These are phyloP conservation scores for Asterionellopsis glacialis DNA, from an alignment of 108 stramenopile genomes.

Conservation along the genomic window DNA sequence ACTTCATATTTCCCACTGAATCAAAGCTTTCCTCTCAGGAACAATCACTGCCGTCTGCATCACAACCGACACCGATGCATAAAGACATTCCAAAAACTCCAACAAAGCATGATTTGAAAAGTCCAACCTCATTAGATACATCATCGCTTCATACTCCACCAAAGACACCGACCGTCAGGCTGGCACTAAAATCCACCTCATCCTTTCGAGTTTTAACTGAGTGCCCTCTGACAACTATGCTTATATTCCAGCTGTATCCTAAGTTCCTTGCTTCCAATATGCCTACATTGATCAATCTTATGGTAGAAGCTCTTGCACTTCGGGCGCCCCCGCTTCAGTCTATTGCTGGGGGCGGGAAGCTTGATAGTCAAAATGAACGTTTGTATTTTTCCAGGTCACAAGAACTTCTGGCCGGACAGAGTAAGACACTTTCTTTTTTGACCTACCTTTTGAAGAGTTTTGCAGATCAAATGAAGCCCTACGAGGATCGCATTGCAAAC, in stretches of 20 bases:
- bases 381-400: constrained; percentile 48
- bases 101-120: neutral
- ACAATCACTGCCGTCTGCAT: too few relatives aligned
- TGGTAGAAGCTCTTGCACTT: constrained; percentile 87
- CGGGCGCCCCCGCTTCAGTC: constrained; percentile 48
- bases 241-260: constrained; percentile 91
- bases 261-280: constrained; percentile 79
- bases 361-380: constrained; percentile 24
- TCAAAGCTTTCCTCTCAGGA: neutral
- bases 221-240: constrained; percentile 88
- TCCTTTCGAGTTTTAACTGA: constrained; percentile 89
- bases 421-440: constrained; percentile 88
- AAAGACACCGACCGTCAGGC: constrained; percentile 7
- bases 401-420: constrained; percentile 79
- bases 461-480: constrained; percentile 68
- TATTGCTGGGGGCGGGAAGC: constrained; percentile 9
- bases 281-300: constrained; percentile 72
- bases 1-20: constrained; percentile 34
- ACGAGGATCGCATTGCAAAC: constrained; percentile 72
- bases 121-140: neutral
- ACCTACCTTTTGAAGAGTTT: constrained; percentile 85
- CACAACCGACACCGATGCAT: neutral
- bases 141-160: neutral
- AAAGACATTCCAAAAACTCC: neutral
- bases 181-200: constrained; percentile 37